These are phyloP conservation scores for Fraxinus floribunda DNA, from an alignment of 305 asterid species.

Conservation along the genomic window DNA sequence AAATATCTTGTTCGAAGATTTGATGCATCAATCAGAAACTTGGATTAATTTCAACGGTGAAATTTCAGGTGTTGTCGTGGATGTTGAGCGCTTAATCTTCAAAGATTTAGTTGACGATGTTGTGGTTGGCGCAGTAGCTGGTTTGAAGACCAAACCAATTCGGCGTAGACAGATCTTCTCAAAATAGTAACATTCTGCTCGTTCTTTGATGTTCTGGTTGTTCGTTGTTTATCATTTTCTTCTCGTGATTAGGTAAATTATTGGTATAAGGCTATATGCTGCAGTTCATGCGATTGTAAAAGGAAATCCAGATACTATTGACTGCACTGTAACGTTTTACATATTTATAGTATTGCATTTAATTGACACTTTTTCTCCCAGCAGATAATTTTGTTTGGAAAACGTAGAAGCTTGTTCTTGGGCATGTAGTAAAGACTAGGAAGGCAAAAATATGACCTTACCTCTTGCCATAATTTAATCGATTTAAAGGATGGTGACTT, in stretches of 20 bases:
- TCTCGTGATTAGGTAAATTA: not conserved
- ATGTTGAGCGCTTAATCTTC: constrained; percentile 72
- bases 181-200: constrained; percentile 26
- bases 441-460: not conserved
- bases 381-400: not conserved
- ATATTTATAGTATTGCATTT: not conserved
- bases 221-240: not conserved
- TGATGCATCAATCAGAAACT: constrained; percentile 50
- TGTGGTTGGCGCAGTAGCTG: constrained; percentile 55
- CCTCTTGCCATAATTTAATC: not conserved
- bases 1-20: constrained; percentile 50
- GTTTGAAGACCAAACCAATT: constrained; percentile 39
- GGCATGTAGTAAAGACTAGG: not conserved
- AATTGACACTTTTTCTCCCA: not conserved
- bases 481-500: too few relatives aligned
- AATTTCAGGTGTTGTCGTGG: constrained; percentile 60
- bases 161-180: constrained; percentile 47
- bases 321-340: not conserved
- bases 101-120: constrained; percentile 80
- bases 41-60: constrained; percentile 57
- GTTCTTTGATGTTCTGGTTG: not conserved
- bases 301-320: not conserved
- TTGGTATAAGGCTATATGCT: not conserved
- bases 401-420: not conserved
- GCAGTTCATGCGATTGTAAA: not conserved